Percentiles rank a stretch among this genome's conserved stretches.
These are phyloP conservation scores for Gynochthodes officinalis DNA, from an alignment of 257 asterid species.

Conservation along the genomic window DNA sequence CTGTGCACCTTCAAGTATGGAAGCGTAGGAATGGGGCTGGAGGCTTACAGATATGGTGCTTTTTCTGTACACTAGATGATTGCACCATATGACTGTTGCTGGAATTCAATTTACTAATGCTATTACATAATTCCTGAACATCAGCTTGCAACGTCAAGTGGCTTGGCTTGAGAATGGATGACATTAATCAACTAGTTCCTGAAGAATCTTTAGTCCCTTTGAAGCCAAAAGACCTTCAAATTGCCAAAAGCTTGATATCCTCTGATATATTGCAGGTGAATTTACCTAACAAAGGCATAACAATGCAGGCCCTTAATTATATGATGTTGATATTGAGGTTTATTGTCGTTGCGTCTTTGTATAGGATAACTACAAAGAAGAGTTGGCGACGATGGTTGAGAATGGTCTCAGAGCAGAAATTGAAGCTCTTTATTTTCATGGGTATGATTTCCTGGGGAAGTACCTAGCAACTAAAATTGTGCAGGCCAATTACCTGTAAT, in stretches of 20 bases:
- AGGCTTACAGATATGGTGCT: slow-evolving; percentile 87
- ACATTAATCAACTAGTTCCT: slow-evolving; percentile 61
- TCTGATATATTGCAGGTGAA: slow-evolving; percentile 69
- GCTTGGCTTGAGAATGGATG: slow-evolving; percentile 88
- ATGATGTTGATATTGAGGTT: neutral
- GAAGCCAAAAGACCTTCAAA: slow-evolving; percentile 69
- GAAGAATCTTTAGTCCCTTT: slow-evolving; percentile 65
- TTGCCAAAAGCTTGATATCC: slow-evolving; percentile 67
- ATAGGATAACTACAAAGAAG: slow-evolving; percentile 83
- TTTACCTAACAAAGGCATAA: neutral
- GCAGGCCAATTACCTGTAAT: slow-evolving; percentile 48
- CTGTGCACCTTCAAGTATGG: slow-evolving; percentile 92
- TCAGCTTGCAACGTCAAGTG: slow-evolving; percentile 89
- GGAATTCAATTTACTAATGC: slow-evolving; percentile 1
- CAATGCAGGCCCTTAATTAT: neutral
- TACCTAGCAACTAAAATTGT: slow-evolving; percentile 78
- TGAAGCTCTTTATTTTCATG: slow-evolving; percentile 87
- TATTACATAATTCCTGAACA: slow-evolving; percentile 5
- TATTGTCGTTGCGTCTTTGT: neutral
- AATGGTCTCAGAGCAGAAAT: slow-evolving; percentile 76
- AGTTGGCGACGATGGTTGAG: slow-evolving; percentile 59
- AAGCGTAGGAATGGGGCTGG: slow-evolving; percentile 91
- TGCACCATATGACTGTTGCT: neutral
- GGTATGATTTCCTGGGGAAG: slow-evolving; percentile 66
- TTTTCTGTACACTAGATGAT: neutral